A percentile compares a stretch with the other conserved stretches of the same genome.
These are phyloP conservation scores for Thelonectria olida DNA, from an alignment of 2,329 filamentous ascomycete genomes.

Conservation along the genomic window DNA sequence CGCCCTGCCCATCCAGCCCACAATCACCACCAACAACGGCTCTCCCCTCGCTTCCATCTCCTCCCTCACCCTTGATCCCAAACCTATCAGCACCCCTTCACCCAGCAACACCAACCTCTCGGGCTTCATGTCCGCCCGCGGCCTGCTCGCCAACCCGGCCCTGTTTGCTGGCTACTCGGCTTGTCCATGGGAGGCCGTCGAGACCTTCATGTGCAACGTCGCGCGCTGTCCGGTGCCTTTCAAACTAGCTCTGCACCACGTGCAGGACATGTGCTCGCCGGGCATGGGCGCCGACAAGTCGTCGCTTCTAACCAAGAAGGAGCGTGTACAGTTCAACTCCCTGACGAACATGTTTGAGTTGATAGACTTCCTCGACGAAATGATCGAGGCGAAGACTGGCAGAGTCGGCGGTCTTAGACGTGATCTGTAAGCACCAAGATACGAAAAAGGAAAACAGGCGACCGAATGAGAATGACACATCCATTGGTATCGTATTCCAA, in stretches of 20 bases:
- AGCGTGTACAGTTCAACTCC: conserved; percentile 60
- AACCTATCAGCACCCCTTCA: conserved; percentile 30
- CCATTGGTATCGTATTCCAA: conserved; percentile 39
- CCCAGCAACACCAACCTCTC: conserved; percentile 60
- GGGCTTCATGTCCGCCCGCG: conserved; percentile 76
- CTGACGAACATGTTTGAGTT: conserved; percentile 65
- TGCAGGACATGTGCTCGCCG: conserved; percentile 72
- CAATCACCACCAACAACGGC: conserved; percentile 38
- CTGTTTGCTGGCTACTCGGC: conserved; percentile 66
- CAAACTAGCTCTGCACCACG: conserved; percentile 71
- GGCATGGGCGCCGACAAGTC: conserved; percentile 63
- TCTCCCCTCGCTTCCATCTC: conserved; percentile 35
- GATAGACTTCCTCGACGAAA: conserved; percentile 68
- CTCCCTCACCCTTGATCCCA: conserved; percentile 37
- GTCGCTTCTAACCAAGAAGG: conserved; percentile 63
- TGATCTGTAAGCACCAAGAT: conserved; percentile 40
- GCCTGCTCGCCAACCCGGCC: conserved; percentile 73
- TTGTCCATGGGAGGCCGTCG: conserved; percentile 71
- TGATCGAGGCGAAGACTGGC: conserved; percentile 49
- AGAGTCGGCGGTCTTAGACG: conserved; percentile 43
- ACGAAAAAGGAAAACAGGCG: not conserved
- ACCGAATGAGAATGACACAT: not conserved
- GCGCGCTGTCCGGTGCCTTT: conserved; percentile 67
- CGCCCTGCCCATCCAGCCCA: conserved; percentile 54
- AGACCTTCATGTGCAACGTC: conserved; percentile 68